Evolutionary conservation across 2,329 filamentous ascomycete genomes (phyloP).

Genomic region (Claviceps humidiphila): DNA sequence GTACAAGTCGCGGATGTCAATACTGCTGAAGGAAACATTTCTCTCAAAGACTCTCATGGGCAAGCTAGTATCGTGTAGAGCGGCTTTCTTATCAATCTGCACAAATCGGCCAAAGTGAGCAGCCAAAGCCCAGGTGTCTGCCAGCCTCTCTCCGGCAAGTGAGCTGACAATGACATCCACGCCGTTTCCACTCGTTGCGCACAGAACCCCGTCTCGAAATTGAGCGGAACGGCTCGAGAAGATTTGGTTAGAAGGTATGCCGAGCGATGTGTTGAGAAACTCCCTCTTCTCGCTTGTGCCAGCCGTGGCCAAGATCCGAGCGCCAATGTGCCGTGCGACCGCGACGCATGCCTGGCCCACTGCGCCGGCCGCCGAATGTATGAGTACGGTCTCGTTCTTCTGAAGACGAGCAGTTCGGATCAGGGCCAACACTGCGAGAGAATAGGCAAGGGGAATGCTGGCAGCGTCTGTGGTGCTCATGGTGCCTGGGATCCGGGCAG

Average conservation of each 20-base stretch:
- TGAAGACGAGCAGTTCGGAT: slow-evolving; percentile 14
- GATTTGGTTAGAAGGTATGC: slow-evolving; percentile 15
- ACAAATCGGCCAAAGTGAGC: slow-evolving; percentile 19
- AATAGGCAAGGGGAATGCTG: slow-evolving; percentile 8
- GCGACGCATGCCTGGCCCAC: slow-evolving; percentile 9
- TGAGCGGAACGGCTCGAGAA: slow-evolving; percentile 13
- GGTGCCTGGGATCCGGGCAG: slow-evolving; percentile 3
- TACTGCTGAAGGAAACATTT: slow-evolving; percentile 26
- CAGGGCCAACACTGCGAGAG: slow-evolving; percentile 5
- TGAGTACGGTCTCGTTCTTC: slow-evolving; percentile 18
- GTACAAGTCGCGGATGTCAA: slow-evolving; percentile 21
- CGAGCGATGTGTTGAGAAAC: slow-evolving; percentile 12
- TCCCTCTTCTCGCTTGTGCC: slow-evolving; percentile 15
- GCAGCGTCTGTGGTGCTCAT: slow-evolving; percentile 17
- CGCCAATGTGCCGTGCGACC: slow-evolving; percentile 6
- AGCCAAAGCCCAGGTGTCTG: slow-evolving; percentile 15
- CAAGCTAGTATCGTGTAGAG: slow-evolving; percentile 18
- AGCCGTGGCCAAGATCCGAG: slow-evolving; percentile 18
- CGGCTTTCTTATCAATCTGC: slow-evolving; percentile 24
- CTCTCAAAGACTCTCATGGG: slow-evolving; percentile 23
- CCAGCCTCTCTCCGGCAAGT: slow-evolving; percentile 8
- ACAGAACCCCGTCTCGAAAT: slow-evolving; percentile 13
- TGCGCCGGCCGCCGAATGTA: slow-evolving; percentile 15
- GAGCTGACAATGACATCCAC: slow-evolving; percentile 8
- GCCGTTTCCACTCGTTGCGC: slow-evolving; percentile 7